Conservation (phyloP, 352 stramenopile genomes). For the Globisporangium emineosum region DNA sequence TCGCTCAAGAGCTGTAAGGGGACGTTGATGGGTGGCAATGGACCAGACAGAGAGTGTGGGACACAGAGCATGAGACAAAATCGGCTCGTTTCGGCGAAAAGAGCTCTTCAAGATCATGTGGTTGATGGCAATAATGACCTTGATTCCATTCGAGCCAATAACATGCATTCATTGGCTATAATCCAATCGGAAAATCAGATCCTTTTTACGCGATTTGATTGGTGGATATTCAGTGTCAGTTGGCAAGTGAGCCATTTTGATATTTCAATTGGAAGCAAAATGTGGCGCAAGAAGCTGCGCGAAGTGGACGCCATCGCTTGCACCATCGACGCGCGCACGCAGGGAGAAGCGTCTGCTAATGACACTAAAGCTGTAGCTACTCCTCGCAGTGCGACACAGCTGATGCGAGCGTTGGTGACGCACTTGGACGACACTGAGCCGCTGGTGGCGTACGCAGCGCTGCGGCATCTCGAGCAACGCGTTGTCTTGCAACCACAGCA, state of each 20-base stretch:
- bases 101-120: background rate
- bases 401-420: conserved; percentile 14
- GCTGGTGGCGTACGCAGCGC: conserved; percentile 38
- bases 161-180: background rate
- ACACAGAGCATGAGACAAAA: background rate
- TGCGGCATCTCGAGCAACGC: conserved; percentile 31
- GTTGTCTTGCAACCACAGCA: background rate
- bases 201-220: background rate
- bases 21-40: background rate
- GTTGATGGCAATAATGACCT: too few species aligned
- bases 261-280: background rate
- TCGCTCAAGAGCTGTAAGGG: background rate
- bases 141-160: too few species aligned
- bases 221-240: background rate
- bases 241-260: background rate
- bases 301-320: conserved; percentile 2
- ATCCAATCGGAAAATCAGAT: too few species aligned
- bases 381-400: background rate
- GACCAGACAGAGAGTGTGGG: background rate
- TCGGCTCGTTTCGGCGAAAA: too few species aligned
- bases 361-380: too few species aligned
- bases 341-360: background rate
- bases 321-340: background rate
- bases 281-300: conserved; percentile 7
- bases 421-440: conserved; percentile 32